Percentiles rank a stretch among this genome's conserved stretches.
phyloP scores from a whole-genome alignment of 305 asterid genomes.

The Withania somnifera region DNA sequence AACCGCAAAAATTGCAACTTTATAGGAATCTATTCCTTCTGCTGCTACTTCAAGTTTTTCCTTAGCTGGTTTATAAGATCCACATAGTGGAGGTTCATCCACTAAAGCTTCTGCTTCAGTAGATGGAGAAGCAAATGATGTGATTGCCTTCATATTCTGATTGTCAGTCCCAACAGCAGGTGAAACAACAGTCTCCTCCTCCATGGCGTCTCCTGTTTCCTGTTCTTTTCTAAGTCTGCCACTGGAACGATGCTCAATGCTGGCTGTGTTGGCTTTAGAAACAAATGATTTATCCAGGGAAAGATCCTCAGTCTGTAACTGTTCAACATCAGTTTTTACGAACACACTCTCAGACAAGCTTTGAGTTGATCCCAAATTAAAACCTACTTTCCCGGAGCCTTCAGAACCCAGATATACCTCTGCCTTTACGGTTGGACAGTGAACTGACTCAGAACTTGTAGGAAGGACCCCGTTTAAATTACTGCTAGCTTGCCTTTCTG shows the following conservation, averaged over 20 bases:
- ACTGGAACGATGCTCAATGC: background rate
- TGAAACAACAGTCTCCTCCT: constrained; percentile 7
- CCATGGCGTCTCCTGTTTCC: background rate
- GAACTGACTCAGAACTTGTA: constrained; percentile 17
- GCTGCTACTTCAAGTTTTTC: background rate
- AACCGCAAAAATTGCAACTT: constrained; percentile 13
- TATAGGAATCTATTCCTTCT: constrained; percentile 2
- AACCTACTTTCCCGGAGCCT: constrained; percentile 6
- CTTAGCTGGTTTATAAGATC: background rate
- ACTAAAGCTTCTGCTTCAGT: background rate
- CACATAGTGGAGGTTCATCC: background rate
- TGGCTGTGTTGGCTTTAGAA: constrained; percentile 9
- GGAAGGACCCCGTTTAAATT: constrained; percentile 14
- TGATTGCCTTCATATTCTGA: constrained; percentile 3
- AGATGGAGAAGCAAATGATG: constrained; percentile 2
- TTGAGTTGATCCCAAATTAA: constrained; percentile 4
- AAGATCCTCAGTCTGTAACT: constrained; percentile 6
- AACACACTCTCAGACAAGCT: constrained; percentile 9
- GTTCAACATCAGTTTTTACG: constrained; percentile 8
- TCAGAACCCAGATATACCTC: constrained; percentile 10
- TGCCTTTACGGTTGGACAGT: constrained; percentile 2
- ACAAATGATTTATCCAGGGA: constrained; percentile 12
- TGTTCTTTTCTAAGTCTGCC: constrained; percentile 14
- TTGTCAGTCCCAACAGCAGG: constrained; percentile 4
- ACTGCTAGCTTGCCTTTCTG: background rate